phyloP scores from a whole-genome alignment of 2,329 filamentous ascomycete genomes.

The Arthrobotrys sphaeroides region DNA sequence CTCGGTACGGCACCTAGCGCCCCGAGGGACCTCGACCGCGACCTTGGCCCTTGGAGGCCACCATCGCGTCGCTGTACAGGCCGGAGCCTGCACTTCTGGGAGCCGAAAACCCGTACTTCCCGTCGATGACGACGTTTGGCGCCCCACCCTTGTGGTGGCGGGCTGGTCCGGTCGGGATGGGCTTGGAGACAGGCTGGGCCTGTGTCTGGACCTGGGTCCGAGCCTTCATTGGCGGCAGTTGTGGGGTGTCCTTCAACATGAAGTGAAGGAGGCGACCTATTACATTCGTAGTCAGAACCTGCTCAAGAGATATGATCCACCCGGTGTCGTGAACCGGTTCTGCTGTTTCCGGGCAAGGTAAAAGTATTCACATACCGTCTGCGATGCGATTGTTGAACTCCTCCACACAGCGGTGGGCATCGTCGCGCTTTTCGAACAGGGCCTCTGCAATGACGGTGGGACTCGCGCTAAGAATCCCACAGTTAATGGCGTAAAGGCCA shows the following conservation, averaged over 20 bases:
- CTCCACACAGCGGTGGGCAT: conserved; percentile 77
- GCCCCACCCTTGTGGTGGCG: conserved; percentile 48
- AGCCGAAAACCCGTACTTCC: conserved; percentile 56
- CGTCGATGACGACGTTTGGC: conserved; percentile 54
- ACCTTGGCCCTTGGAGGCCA: conserved; percentile 12
- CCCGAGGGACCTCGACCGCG: not conserved
- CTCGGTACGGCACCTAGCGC: conserved; percentile 40
- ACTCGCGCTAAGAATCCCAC: conserved; percentile 72
- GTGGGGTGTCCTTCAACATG: conserved; percentile 55
- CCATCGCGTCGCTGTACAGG: conserved; percentile 42
- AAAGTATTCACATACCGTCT: conserved; percentile 67
- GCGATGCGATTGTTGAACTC: conserved; percentile 75
- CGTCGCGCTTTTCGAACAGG: conserved; percentile 75
- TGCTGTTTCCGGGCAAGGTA: not conserved
- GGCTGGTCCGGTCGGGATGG: conserved; percentile 35
- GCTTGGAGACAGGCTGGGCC: conserved; percentile 22
- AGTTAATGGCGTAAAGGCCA: conserved; percentile 72
- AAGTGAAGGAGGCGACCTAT: conserved; percentile 56
- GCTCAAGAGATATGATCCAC: too few relatives aligned
- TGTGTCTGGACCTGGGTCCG: conserved; percentile 22
- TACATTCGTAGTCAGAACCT: not conserved
- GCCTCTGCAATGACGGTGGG: conserved; percentile 82
- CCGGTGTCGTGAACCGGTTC: too few relatives aligned
- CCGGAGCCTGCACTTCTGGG: conserved; percentile 40
- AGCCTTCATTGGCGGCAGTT: conserved; percentile 40